Base-by-base conservation (phyloP, 2,329 filamentous ascomycete genomes). In the Fusarium concolor region DNA sequence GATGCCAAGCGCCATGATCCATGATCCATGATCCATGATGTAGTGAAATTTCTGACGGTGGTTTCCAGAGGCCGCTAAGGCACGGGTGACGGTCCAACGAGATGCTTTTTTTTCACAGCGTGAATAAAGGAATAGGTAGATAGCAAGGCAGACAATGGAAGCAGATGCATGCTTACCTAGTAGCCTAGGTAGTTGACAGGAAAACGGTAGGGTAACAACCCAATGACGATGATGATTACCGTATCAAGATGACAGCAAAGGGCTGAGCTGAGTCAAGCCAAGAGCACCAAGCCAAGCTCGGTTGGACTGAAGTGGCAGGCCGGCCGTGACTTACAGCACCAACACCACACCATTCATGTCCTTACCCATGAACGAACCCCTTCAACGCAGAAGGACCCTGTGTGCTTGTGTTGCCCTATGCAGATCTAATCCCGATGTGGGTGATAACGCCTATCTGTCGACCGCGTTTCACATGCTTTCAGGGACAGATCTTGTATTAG, bases 391-490 rank as follows among this genome's bases (percentile, higher is more conserved):
- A 51, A 50, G 42, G 56, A 66, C 65, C 62, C 56, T 66, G 56
- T 61, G 29, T 33, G 20, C 56, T 61, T 31, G 45, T 39, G 33
- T 47, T 51, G 39, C 41, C 20, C 22, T 24, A 69, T 67, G 61
- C 52, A 62, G 49, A 61, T 62, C 62, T n/a, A 20, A 22, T 24
- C 61, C 61, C 15, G 62, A 61, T 54, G 41, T 38, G 29, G 39
- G 43, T 33, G 65, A 66, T 51, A 67, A 51, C 41, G 26, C 43
- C 26, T 67, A 70, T 69, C 56, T 67, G 29, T 54, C 38, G 47
- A 62, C 66, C 42, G 49, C 28, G 52, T 70, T 62, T 68, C 66
- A 68, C 66, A 68, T 68, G 66, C 56, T 67, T 67, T 67, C 65
- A 69, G 37, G 62, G 52, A 45, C 62, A 63, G 45, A 58, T 59